A percentile compares a stretch with the other conserved stretches of the same genome.
Evolutionary conservation across 2,329 filamentous ascomycete species (phyloP).

Genomic region (Polytolypa hystricis): DNA sequence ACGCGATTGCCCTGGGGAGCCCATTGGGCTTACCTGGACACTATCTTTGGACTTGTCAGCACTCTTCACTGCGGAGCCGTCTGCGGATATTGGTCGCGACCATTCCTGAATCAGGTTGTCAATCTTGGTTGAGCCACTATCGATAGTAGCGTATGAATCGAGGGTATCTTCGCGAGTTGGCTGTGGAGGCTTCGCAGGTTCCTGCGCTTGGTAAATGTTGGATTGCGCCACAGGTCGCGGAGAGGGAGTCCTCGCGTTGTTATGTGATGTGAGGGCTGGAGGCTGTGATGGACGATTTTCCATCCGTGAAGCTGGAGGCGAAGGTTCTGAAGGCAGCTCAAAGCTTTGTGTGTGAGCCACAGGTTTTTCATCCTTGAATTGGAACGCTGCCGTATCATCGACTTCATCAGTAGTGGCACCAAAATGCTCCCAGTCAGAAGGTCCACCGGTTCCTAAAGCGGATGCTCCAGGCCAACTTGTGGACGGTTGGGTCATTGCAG

Average conservation of each 20-base stretch:
- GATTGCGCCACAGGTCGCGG: neutral
- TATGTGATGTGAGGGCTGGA: neutral
- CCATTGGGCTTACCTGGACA: neutral
- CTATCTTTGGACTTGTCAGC: constrained; percentile 6
- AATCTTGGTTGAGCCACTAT: constrained; percentile 25
- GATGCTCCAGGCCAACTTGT: constrained; percentile 15
- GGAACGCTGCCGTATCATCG: constrained; percentile 21
- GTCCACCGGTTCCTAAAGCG: constrained; percentile 30
- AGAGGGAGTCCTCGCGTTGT: neutral
- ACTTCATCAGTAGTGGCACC: constrained; percentile 24
- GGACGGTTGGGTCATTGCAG: constrained; percentile 5
- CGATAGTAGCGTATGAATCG: constrained; percentile 18
- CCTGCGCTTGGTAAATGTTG: neutral
- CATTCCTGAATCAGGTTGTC: constrained; percentile 36
- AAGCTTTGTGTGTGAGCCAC: constrained; percentile 7
- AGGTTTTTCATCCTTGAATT: constrained; percentile 5
- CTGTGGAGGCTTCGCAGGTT: constrained; percentile 6
- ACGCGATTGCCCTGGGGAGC: constrained; percentile 3
- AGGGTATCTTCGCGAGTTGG: constrained; percentile 21
- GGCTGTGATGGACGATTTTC: neutral
- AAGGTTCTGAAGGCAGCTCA: constrained; percentile 6
- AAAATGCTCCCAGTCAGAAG: constrained; percentile 40
- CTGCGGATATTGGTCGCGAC: constrained; percentile 25
- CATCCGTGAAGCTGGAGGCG: neutral
- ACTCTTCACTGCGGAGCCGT: constrained; percentile 5